Base-by-base conservation (phyloP, 495 filamentous ascomycete genomes). In the Neurospora tetrasperma region DNA sequence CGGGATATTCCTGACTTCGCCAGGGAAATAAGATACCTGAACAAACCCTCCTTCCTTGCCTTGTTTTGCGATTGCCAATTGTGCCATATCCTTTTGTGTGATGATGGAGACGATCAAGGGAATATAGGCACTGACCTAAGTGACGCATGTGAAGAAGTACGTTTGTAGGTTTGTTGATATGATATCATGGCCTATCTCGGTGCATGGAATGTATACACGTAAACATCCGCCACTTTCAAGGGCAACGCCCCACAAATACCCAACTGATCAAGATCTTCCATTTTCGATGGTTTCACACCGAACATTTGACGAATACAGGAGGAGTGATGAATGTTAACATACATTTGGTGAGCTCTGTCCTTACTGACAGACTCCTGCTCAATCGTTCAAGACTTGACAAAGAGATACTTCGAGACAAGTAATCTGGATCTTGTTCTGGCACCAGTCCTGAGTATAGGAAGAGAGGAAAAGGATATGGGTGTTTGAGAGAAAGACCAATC, bases 1-100 rank as follows among this genome's bases (percentile, higher is more conserved):
- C 73, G 72, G 71, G 73, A 79, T 44, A 73, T 74, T 74, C 74
- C 77, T 74, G 73, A 75, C 76, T 71, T 69, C 70, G 72, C 66
- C 72, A 72, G 72, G 73, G 77, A 71, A 78, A 78, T 74, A 71
- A 62, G 43, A 48, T 43, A 46, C 42, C 27, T 71, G 70, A 48
- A 70, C 38, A 43, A 39, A n/a, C 35, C 35, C 69, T 43, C 69
- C 31, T 43, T 23, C 69, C 69, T 43, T 31, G n/a, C 18, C 35
- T 27, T n/a, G 9, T 18, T 41, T 69, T 59, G 48, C 20, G 48
- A 12, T 27, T 27, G 11, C 20, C 20, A 46, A 46, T 20, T 59
- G 20, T 27, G 48, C 20, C 48, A 27, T 59, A 10, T 27, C 5
- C 2, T 9, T 9, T 66, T 11, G 12, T 14, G 14, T 66, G 23